Base-by-base conservation (phyloP, 371 early-diverging fungal genomes). In the Mucor irregularis region DNA sequence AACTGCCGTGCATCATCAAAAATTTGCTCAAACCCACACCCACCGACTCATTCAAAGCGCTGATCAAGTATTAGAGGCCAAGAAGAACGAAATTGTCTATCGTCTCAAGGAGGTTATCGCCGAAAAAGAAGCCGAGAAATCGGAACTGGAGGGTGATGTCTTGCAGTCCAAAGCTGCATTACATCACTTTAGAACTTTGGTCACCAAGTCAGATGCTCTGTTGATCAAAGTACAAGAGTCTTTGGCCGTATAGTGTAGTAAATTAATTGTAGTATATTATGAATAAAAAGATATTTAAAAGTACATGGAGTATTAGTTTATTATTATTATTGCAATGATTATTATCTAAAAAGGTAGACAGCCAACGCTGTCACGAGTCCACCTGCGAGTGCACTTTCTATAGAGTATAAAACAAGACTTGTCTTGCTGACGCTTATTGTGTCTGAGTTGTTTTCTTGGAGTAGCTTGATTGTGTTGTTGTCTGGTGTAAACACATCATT, bases 321-420 rank as follows among this genome's bases (percentile, higher is more conserved):
- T 28, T 30, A 21, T 31, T 19, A 11, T 0, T 33, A 25, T n/a
- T n/a, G n/a, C n/a, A n/a, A n/a, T n/a, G n/a, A n/a, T n/a, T n/a
- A 44, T 56, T 66, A 70, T 62, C 60, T 60, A 51, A 62, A 68
- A 25, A 70, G 61, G 47, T 69, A 68, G 40, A 72, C 52, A 29
- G 73, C 69, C 26, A 73, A 22, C 6, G 74, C 76, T 28, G 79
- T 70, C 5, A 72, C 42, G 0, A 76, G 26, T 21, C 79, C 69
- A 58, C 79, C 79, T 11, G 69, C 74, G 4, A 79, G 30, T 19
- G 79, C 79, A 46, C 79, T 69, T 49, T 73, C 69, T 46, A 73
- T 26, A 13, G 76, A 65, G 54, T 75, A 73, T 31, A 71, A 39
- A 7, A 53, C 44, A 28, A 70, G 35, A 17, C 46, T 50, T 11